Base-by-base conservation (phyloP, 352 stramenopile species). In the Phytophthora palmivora region DNA sequence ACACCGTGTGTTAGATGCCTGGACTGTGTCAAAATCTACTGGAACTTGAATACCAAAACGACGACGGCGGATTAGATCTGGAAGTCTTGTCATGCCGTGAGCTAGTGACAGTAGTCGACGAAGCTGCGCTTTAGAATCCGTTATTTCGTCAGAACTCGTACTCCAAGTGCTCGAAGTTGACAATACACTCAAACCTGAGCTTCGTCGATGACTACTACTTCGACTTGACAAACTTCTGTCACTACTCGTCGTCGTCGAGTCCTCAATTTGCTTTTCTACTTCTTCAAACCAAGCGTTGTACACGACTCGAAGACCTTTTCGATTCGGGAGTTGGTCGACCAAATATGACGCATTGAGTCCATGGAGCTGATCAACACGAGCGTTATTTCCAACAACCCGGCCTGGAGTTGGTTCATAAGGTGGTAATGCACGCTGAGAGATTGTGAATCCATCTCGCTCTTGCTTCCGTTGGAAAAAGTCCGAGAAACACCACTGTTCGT, bases 401-500 rank as follows among this genome's bases (percentile, higher is more conserved):
- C 66, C 57, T 39, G 55, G 53, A 0, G 67, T 69, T 0, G 34
- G 36, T 37, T 74, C 63, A 2, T 24, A 8, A 0, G 67, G 63
- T 8, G 43, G 63, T 22, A 79, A 32, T 0, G 71, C 66, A 22
- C 62, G 52, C 30, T 74, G 67, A 5, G 70, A 73, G 15, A 79
- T 74, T 1, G 67, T 74, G 42, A 79, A 76, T 21, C 70, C 70
- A 7, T 74, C 58, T 18, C 49, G 15, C 16, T 71, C 57, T 14
- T 56, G 37, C 19, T 74, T 63, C 14, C 51, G 33, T 12, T 73
- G 63, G 48, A 79, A 75, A 32, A 70, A 67, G 26, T 78, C 65
- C 0, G 60, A 62, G 42, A 72, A 78, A 51, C 70, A 78, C 65
- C 70, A 75, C 14, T 76, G 70, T 43, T 79, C 67, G 43, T 79